phyloP scores from a whole-genome alignment of 768 basidiomycete genomes.

The Tulasnella sp. region DNA sequence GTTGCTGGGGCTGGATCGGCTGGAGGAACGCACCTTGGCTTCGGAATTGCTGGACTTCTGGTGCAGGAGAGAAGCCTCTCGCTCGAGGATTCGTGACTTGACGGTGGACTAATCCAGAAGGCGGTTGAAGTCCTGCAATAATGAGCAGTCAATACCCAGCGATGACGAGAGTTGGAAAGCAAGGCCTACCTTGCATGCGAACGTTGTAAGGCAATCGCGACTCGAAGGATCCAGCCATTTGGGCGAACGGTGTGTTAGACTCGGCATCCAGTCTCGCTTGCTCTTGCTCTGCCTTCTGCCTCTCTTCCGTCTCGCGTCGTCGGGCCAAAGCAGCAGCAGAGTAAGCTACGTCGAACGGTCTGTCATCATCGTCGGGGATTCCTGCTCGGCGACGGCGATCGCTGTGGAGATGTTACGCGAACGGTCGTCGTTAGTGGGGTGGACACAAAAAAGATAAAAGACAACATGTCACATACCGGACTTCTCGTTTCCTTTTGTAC shows the following conservation, averaged over 20 bases:
- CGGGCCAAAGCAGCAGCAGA: conserved; percentile 51
- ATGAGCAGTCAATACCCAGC: background rate
- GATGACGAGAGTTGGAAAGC: background rate
- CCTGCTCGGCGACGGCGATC: conserved; percentile 53
- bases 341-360: conserved; percentile 83
- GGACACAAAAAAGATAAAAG: background rate
- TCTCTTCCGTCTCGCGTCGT: conserved; percentile 23
- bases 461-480: background rate
- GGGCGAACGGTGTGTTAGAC: background rate
- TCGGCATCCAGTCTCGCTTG: conserved; percentile 18
- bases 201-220: background rate
- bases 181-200: background rate
- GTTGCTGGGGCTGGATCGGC: background rate
- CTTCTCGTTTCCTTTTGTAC: too few species aligned
- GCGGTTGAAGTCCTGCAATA: background rate
- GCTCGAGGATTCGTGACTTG: background rate
- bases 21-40: background rate
- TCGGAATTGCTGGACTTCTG: too few species aligned
- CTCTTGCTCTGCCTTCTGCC: conserved; percentile 14
- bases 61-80: too few species aligned
- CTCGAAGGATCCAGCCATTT: background rate
- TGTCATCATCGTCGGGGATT: conserved; percentile 70
- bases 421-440: background rate
- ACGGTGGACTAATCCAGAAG: background rate
- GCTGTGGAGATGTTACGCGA: conserved; percentile 3